phyloP scores from a whole-genome alignment of 2,329 filamentous ascomycete genomes.

The Pseudogymnoascus sp. region DNA sequence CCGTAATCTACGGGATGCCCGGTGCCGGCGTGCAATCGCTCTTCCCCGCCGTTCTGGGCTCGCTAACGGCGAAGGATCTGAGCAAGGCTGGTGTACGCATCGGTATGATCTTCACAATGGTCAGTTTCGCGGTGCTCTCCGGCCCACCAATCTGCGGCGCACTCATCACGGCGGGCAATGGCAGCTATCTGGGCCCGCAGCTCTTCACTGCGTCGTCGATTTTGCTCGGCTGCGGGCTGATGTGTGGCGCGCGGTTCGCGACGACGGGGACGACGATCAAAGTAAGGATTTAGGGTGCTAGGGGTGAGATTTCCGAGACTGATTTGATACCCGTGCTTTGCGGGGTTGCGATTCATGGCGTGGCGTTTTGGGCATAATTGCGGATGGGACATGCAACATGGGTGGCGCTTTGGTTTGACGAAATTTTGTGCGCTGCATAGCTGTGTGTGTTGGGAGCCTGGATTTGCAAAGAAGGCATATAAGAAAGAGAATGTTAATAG shows the following conservation, averaged over 20 bases:
- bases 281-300: conserved; percentile 19
- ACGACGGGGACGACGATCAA: conserved; percentile 27
- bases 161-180: conserved; percentile 37
- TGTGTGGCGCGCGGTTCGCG: conserved; percentile 33
- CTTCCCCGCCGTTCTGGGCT: conserved; percentile 43
- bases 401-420: not conserved
- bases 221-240: conserved; percentile 33
- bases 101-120: conserved; percentile 45
- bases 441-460: not conserved
- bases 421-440: not conserved
- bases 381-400: not conserved
- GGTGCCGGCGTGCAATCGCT: conserved; percentile 42
- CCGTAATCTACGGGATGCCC: conserved; percentile 42
- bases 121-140: conserved; percentile 44
- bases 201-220: conserved; percentile 40
- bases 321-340: conserved; percentile 2
- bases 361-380: not conserved
- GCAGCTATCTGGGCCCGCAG: conserved; percentile 42
- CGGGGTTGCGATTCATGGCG: not conserved
- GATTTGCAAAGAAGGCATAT: not conserved
- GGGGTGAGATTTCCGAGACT: not conserved
- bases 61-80: conserved; percentile 40
- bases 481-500: not conserved
- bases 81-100: conserved; percentile 47
- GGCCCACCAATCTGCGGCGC: conserved; percentile 48